Evolutionary conservation across 176 grass and related monocot genomes (phyloP).

Genomic region (Carex littledalei): DNA sequence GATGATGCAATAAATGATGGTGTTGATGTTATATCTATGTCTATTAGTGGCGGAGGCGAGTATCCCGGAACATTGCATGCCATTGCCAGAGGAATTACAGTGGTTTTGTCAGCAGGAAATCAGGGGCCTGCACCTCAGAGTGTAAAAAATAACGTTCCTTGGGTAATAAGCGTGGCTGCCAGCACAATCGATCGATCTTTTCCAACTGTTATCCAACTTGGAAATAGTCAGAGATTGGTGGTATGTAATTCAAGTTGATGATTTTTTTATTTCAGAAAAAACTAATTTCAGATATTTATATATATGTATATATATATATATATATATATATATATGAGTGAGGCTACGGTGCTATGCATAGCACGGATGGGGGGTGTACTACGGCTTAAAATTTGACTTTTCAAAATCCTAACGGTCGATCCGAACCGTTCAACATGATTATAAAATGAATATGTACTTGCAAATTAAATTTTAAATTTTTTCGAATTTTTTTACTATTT

Average conservation of each 20-base stretch:
- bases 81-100: conserved; percentile 32
- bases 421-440: too few relatives aligned
- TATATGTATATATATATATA: too few relatives aligned
- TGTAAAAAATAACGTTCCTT: conserved; percentile 19
- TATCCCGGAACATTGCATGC: conserved; percentile 35
- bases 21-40: conserved; percentile 57
- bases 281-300: background rate
- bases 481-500: too few relatives aligned
- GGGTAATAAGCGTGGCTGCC: conserved; percentile 42
- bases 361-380: too few relatives aligned
- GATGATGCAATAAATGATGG: conserved; percentile 65
- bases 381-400: too few relatives aligned
- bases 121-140: conserved; percentile 7
- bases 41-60: background rate
- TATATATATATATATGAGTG: too few relatives aligned
- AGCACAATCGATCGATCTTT: conserved; percentile 50
- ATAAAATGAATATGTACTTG: too few relatives aligned
- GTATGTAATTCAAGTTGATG: background rate
- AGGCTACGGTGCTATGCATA: too few relatives aligned
- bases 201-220: conserved; percentile 32
- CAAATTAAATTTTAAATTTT: too few relatives aligned
- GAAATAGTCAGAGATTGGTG: conserved; percentile 36
- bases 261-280: background rate
- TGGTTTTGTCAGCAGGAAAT: conserved; percentile 35
- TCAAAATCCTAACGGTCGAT: too few relatives aligned